phyloP scores from a whole-genome alignment of 2,329 filamentous ascomycete species.

The Paracoccidioides lutzii region DNA sequence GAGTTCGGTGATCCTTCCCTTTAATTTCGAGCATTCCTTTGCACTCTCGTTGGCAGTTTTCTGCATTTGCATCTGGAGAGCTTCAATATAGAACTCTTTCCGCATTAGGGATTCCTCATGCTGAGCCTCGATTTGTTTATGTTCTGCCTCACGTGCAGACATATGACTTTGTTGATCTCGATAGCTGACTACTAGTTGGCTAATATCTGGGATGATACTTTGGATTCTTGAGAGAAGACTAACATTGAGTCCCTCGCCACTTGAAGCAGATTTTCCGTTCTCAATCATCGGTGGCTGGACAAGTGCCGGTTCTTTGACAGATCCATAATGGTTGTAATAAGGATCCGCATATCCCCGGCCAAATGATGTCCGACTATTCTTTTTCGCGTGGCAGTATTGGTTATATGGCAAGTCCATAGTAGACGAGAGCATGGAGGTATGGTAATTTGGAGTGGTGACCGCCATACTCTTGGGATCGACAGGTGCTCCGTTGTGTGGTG shows the following conservation, averaged over 20 bases:
- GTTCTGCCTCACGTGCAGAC: slow-evolving; percentile 36
- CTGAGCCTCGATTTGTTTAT: slow-evolving; percentile 37
- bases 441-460: slow-evolving; percentile 5
- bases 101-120: slow-evolving; percentile 39
- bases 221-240: slow-evolving; percentile 34
- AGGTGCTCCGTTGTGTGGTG: slow-evolving; percentile 13
- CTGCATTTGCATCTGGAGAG: slow-evolving; percentile 38
- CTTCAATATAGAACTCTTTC: slow-evolving; percentile 42
- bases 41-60: slow-evolving; percentile 38
- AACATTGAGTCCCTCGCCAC: slow-evolving; percentile 19
- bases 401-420: slow-evolving; percentile 26
- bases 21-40: slow-evolving; percentile 33
- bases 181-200: slow-evolving; percentile 33
- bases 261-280: slow-evolving; percentile 22
- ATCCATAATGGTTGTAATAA: slow-evolving; percentile 20
- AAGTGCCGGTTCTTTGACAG: slow-evolving; percentile 19
- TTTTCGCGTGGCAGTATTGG: slow-evolving; percentile 15
- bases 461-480: slow-evolving; percentile 17
- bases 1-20: slow-evolving; percentile 35
- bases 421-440: slow-evolving; percentile 24
- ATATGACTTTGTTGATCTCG: slow-evolving; percentile 40
- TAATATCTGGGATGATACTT: slow-evolving; percentile 36
- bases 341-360: slow-evolving; percentile 21
- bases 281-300: slow-evolving; percentile 13
- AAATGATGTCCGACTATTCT: slow-evolving; percentile 13